These are phyloP conservation scores for Calonectria fujianensis DNA, from an alignment of 2,329 filamentous ascomycete genomes.

Conservation along the genomic window DNA sequence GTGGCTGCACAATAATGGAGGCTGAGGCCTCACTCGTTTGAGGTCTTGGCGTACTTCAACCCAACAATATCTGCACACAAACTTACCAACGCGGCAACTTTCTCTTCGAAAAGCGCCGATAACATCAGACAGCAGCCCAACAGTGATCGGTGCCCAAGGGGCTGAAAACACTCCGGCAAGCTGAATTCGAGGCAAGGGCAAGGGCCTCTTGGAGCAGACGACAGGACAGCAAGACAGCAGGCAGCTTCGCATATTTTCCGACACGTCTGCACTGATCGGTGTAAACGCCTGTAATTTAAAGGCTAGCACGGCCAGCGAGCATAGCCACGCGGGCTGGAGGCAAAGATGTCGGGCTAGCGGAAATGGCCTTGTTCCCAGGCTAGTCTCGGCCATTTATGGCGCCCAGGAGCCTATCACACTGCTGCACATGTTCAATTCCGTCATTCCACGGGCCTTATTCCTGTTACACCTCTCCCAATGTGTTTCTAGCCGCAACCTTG, in stretches of 20 bases:
- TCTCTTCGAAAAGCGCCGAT: not conserved
- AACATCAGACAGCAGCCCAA: not conserved
- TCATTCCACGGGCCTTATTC: not conserved
- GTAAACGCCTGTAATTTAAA: conserved; percentile 8
- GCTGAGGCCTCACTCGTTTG: not conserved
- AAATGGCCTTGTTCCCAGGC: not conserved
- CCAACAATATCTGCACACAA: not conserved
- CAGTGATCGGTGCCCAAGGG: not conserved
- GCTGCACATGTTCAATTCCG: not conserved
- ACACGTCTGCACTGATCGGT: not conserved
- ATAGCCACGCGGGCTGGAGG: not conserved
- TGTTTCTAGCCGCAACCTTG: not conserved
- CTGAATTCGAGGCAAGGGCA: not conserved
- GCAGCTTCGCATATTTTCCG: not conserved
- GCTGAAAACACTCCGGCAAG: not conserved
- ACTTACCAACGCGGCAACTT: not conserved
- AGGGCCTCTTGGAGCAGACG: not conserved
- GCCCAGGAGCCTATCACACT: not conserved
- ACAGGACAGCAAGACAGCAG: not conserved
- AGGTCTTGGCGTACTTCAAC: not conserved
- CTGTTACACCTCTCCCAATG: not conserved
- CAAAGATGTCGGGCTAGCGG: not conserved
- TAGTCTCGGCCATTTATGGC: not conserved
- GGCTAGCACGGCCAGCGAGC: not conserved
- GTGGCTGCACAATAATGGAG: not conserved